phyloP scores from a whole-genome alignment of 345 rosid species.

The Brassica juncea region DNA sequence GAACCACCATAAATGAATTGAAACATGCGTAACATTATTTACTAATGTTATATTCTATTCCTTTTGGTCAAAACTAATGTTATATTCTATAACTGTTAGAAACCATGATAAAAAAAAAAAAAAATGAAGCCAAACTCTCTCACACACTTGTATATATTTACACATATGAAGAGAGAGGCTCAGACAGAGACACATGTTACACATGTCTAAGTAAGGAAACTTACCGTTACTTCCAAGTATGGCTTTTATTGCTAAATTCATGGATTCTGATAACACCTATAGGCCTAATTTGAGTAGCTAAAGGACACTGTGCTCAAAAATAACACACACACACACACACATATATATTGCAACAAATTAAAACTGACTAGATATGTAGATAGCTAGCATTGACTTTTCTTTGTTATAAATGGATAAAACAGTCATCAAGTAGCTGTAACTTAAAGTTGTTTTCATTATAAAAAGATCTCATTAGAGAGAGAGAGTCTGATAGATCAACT shows the following conservation, averaged over 20 bases:
- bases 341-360: neutral
- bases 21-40: neutral
- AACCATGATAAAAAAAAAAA: neutral
- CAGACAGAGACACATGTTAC: neutral
- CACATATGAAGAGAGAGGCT: neutral
- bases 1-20: neutral
- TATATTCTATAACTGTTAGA: neutral
- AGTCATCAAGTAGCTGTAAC: neutral
- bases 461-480: slow-evolving; percentile 28
- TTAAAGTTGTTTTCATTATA: slow-evolving; percentile 15
- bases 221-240: neutral
- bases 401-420: slow-evolving; percentile 8
- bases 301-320: slow-evolving; percentile 11
- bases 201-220: slow-evolving; percentile 36
- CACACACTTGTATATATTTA: neutral
- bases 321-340: neutral
- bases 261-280: neutral
- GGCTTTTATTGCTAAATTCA: neutral
- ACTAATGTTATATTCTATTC: neutral
- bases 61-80: neutral
- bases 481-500: slow-evolving; percentile 16
- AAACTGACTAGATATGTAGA: neutral
- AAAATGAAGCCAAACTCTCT: neutral
- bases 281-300: slow-evolving; percentile 6
- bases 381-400: slow-evolving; percentile 3